Base-by-base conservation (phyloP, 352 stramenopile species). In the Globisporangium perplexum region DNA sequence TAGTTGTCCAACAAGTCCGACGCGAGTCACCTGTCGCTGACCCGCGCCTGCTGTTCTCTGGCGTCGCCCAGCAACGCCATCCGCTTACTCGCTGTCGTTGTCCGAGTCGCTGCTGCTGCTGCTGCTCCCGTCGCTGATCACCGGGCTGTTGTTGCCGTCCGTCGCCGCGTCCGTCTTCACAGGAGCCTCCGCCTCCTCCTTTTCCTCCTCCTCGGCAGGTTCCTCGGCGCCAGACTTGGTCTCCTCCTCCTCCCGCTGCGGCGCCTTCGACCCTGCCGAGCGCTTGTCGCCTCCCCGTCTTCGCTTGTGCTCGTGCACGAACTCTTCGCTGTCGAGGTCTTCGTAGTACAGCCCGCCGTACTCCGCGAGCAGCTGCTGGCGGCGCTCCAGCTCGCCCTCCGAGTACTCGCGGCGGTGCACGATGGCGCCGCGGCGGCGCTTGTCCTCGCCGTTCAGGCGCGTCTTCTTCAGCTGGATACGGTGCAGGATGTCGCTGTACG, bases 401-500 rank as follows among this genome's bases (percentile, higher is more conserved):
- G 80, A 90, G 59, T 89, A 93, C 43, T 74, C 66, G 11, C 83
- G 77, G 23, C 83, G 81, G 45, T 86, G 72, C 1, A 93, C 81
- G 47, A 93, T 79, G 43, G 81, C 81, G 24, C 83, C 83, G 44
- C 75, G 79, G 8, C 76, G 83, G 20, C 83, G 81, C 57, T 93
- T 91, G 53, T 91, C 81, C 46, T 93, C 83, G 39, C 77, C 69
- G 54, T 62, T 72, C 57, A 84, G 62, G 68, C 90, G 90, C 43
- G 81, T 92, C 66, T 93, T 93, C 53, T 72, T 84, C 24, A 93
- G 69, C 56, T 88, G 75, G 39, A 93, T 84, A 36, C 83, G 83
- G 43, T 88, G 81, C 33, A 81, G 44, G 46, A 93, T 60, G 53
- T 88, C 76, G 50, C 69, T 77, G 68, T 92, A 93, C 52, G 83